Conservation (phyloP, 2,329 filamentous ascomycete species). For the Cryphonectria carpinicola region DNA sequence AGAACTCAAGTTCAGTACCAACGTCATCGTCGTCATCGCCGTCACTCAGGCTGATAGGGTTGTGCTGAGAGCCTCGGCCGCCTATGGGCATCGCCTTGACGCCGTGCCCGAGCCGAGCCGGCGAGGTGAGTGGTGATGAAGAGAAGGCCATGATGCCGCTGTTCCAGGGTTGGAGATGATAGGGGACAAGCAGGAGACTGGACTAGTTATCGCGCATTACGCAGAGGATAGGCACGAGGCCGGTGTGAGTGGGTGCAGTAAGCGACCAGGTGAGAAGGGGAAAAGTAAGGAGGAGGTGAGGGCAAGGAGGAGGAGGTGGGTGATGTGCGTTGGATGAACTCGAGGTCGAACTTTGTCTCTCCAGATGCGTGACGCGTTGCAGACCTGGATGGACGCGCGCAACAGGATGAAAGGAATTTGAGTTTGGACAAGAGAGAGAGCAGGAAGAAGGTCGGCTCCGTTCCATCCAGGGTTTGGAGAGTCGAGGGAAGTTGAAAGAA, state of each 20-base stretch:
- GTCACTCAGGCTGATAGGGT: slow-evolving; percentile 23
- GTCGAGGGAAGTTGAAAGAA: neutral
- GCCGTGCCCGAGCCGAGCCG: slow-evolving; percentile 1
- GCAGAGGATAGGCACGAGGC: neutral
- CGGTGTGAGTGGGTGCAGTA: neutral
- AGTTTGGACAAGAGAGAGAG: neutral
- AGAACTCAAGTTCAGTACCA: neutral
- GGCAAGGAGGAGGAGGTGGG: neutral
- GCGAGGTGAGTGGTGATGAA: slow-evolving; percentile 28
- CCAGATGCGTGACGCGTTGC: neutral
- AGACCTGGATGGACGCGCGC: neutral
- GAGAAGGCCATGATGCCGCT: slow-evolving; percentile 18
- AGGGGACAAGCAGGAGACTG: neutral
- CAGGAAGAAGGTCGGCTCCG: neutral
- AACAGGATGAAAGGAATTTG: neutral
- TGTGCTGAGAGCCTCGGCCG: slow-evolving; percentile 12
- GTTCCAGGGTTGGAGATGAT: neutral
- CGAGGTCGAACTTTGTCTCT: neutral
- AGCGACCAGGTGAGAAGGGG: neutral
- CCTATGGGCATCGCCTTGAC: slow-evolving; percentile 13
- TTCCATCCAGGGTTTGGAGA: neutral
- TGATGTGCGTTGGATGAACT: neutral
- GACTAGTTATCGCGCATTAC: neutral
- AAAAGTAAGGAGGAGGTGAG: neutral
- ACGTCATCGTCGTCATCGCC: slow-evolving; percentile 23